phyloP scores from a whole-genome alignment of 2,329 filamentous ascomycete genomes.

The Scedosporium dehoogii region DNA sequence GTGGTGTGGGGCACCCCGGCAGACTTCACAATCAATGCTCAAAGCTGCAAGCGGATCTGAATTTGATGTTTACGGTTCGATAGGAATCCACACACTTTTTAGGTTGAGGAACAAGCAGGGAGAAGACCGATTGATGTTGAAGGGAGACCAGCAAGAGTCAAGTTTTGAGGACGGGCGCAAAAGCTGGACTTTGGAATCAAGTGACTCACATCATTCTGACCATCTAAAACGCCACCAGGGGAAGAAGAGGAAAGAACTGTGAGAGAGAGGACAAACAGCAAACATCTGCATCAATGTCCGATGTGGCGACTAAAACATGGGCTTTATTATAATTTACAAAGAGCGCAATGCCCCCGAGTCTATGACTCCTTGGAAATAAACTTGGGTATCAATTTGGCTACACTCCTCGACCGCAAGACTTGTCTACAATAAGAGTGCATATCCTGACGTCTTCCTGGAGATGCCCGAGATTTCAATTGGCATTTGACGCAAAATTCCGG shows the following conservation, averaged over 20 bases:
- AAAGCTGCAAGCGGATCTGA: too few relatives aligned
- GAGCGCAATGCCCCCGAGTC: too few relatives aligned
- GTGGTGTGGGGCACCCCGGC: not conserved
- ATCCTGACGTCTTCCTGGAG: not conserved
- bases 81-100: not conserved
- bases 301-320: not conserved
- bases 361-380: not conserved
- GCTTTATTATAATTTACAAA: not conserved
- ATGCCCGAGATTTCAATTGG: not conserved
- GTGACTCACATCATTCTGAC: not conserved
- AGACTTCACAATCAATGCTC: too few relatives aligned
- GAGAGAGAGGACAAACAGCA: not conserved
- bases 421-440: not conserved
- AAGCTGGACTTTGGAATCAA: not conserved
- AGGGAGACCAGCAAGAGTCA: too few relatives aligned
- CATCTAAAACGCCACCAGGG: not conserved
- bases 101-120: not conserved
- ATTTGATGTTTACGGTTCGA: not conserved
- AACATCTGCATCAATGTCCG: not conserved
- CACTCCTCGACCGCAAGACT: not conserved
- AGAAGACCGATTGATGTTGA: not conserved
- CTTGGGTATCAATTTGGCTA: not conserved
- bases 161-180: not conserved
- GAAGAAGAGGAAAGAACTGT: not conserved
- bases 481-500: not conserved